These are phyloP conservation scores for Saturnispora sanitii DNA, from an alignment of 805 yeast species.

Conservation along the genomic window DNA sequence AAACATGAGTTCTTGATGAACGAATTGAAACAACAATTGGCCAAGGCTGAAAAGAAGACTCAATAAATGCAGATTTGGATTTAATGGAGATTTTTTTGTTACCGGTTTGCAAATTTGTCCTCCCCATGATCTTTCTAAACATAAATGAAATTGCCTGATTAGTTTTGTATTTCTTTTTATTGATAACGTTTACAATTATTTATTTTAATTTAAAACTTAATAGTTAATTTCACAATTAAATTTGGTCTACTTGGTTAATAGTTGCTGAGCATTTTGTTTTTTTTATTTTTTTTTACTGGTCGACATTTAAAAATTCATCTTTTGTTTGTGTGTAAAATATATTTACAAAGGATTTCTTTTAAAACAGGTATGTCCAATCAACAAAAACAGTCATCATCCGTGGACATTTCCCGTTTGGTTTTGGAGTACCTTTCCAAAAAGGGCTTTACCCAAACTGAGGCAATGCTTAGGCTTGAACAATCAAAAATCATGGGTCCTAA, in stretches of 20 bases:
- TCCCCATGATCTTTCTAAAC: no score
- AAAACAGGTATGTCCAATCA: slow-evolving; percentile 4
- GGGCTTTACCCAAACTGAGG: slow-evolving; percentile 91
- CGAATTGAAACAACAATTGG: slow-evolving; percentile 18
- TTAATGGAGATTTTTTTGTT: neutral
- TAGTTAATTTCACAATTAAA: neutral
- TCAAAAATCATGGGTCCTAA: slow-evolving; percentile 48
- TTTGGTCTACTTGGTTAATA: neutral
- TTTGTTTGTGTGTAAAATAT: no score
- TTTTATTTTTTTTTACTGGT: neutral
- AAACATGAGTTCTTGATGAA: slow-evolving; percentile 20
- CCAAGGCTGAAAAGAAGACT: slow-evolving; percentile 9
- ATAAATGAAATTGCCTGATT: no score
- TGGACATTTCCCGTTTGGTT: slow-evolving; percentile 85
- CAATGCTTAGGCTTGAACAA: slow-evolving; percentile 82
- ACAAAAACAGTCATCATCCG: slow-evolving; percentile 40
- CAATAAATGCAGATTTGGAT: neutral
- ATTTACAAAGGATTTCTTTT: neutral
- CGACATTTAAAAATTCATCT: no score
- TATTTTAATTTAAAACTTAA: no score
- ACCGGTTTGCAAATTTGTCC: no score
- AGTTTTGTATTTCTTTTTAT: no score
- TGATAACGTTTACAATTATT: no score
- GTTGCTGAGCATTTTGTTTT: slow-evolving; percentile 2
- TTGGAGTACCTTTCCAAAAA: slow-evolving; percentile 86